phyloP scores from a whole-genome alignment of 192 early-diverging fungal species.

The Backusella tarrabulga region DNA sequence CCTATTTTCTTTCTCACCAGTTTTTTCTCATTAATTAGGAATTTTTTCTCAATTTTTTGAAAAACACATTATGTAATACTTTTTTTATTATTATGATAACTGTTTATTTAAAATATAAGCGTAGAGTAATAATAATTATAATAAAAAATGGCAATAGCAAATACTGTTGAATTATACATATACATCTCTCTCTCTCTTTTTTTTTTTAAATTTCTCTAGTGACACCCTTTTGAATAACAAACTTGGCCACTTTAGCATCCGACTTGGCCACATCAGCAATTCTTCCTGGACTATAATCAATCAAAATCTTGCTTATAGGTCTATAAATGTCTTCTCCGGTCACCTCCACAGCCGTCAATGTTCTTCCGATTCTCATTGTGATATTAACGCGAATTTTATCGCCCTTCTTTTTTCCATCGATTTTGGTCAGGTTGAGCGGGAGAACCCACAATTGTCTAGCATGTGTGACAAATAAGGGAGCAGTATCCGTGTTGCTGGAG shows the following conservation, averaged over 20 bases:
- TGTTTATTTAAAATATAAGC: neutral
- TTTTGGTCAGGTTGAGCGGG: neutral
- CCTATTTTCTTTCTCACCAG: too few species aligned
- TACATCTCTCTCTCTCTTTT: neutral
- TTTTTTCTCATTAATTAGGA: too few species aligned
- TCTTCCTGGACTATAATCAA: constrained; percentile 5
- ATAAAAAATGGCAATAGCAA: neutral
- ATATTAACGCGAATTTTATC: neutral
- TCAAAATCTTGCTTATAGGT: neutral
- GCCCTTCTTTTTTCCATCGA: neutral
- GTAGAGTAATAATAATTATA: neutral
- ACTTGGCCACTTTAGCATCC: neutral
- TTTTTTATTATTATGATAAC: neutral
- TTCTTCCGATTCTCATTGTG: neutral
- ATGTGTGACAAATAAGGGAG: neutral
- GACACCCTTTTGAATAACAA: neutral
- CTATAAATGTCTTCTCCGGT: neutral
- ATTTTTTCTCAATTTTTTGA: too few species aligned
- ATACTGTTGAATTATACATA: neutral
- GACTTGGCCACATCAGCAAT: neutral
- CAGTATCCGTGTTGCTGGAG: neutral
- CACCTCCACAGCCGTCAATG: neutral
- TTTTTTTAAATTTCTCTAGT: neutral
- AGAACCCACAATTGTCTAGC: neutral
- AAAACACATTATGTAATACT: too few species aligned